A percentile compares a stretch with the other conserved stretches of the same genome.
These are phyloP conservation scores for Harringtonia lauricola DNA, from an alignment of 2,329 filamentous ascomycete species.

Conservation along the genomic window DNA sequence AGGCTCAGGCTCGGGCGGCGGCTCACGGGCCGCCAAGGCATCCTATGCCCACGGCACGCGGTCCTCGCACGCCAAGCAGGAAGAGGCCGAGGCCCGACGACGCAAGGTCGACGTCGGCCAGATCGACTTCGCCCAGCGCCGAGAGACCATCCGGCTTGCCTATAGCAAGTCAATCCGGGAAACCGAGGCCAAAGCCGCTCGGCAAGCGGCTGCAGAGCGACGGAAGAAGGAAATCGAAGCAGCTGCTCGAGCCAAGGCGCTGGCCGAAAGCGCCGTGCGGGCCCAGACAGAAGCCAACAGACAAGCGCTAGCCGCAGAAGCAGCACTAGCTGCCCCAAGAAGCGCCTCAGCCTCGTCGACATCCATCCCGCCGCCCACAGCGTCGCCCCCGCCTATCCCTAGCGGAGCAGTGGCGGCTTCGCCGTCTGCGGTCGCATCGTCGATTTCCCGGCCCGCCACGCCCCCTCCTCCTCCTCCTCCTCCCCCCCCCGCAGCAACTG, in stretches of 20 bases:
- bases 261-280: conserved; percentile 21
- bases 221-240: conserved; percentile 39
- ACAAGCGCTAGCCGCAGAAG: neutral
- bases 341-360: too few species aligned
- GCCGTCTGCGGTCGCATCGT: too few species aligned
- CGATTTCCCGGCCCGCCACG: too few species aligned
- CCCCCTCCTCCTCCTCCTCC: too few species aligned
- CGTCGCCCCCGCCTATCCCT: too few species aligned
- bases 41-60: conserved; percentile 8
- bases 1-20: neutral
- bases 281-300: conserved; percentile 16
- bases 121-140: conserved; percentile 74
- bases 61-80: conserved; percentile 19
- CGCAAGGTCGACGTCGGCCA: conserved; percentile 55
- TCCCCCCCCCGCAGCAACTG: too few species aligned
- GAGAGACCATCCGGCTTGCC: conserved; percentile 73
- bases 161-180: conserved; percentile 77
- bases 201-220: conserved; percentile 41
- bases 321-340: neutral
- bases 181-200: conserved; percentile 49
- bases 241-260: conserved; percentile 30
- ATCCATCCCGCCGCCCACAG: too few species aligned
- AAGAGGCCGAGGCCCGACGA: conserved; percentile 28
- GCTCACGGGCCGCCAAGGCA: too few species aligned
- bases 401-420: too few species aligned